Evolutionary conservation across 768 basidiomycete species (phyloP).

Genomic region (Leccinum obscurum): DNA sequence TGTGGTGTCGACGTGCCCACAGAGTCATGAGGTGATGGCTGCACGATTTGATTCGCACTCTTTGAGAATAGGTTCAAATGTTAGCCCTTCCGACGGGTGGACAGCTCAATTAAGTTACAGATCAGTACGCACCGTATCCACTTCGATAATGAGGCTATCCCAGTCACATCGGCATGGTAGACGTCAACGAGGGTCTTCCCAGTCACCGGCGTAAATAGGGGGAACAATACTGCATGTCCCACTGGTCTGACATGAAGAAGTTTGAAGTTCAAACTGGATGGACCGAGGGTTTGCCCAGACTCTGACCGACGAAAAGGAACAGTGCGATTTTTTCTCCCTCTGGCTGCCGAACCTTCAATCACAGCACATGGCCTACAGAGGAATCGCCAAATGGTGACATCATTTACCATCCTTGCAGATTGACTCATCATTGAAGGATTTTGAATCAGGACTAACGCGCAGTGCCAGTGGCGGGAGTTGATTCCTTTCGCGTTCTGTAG

Average conservation of each 20-base stretch:
- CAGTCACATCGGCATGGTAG: not conserved
- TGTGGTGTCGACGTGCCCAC: not conserved
- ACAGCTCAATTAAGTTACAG: not conserved
- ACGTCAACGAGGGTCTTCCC: not conserved
- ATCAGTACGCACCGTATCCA: not conserved
- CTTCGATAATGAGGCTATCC: not conserved
- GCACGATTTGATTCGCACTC: not conserved
- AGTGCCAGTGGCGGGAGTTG: not conserved
- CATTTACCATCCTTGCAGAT: not conserved
- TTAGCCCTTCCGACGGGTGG: not conserved
- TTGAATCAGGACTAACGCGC: not conserved
- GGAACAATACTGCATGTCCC: not conserved
- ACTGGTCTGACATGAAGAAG: not conserved
- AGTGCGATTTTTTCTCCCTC: not conserved
- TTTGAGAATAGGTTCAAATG: not conserved
- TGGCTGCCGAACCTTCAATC: not conserved
- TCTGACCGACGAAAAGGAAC: not conserved
- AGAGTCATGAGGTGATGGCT: not conserved
- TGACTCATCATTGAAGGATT: not conserved
- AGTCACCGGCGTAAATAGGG: too few relatives aligned
- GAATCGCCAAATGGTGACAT: not conserved
- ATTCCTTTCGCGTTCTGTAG: not conserved
- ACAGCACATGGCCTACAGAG: not conserved
- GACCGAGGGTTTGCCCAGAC: not conserved
- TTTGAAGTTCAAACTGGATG: not conserved